Percentiles rank a stretch among this genome's conserved stretches.
Evolutionary conservation across 257 asterid genomes (phyloP).

Genomic region (Salvia splendens): DNA sequence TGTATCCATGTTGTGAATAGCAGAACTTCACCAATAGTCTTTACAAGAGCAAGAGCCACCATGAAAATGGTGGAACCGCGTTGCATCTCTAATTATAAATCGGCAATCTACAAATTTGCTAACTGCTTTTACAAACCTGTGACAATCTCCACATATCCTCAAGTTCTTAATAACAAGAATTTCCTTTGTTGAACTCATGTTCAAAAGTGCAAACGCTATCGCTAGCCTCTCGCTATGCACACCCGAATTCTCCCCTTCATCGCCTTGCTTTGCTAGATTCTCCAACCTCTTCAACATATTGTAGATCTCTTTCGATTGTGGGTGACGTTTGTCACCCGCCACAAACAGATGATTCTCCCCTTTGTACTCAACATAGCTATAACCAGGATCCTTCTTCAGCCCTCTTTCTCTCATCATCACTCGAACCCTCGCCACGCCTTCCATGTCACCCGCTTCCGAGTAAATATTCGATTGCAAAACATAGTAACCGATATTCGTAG

Average conservation of each 20-base stretch:
- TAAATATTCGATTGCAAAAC: slow-evolving; percentile 76
- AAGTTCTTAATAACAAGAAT: slow-evolving; percentile 78
- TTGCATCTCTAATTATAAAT: slow-evolving; percentile 83
- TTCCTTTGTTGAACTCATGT: slow-evolving; percentile 43
- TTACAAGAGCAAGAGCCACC: slow-evolving; percentile 84
- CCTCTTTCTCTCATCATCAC: slow-evolving; percentile 72
- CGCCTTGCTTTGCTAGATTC: slow-evolving; percentile 32
- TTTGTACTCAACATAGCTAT: slow-evolving; percentile 64
- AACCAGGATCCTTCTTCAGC: slow-evolving; percentile 82
- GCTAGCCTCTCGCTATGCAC: slow-evolving; percentile 90
- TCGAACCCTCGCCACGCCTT: slow-evolving; percentile 65
- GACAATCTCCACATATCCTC: slow-evolving; percentile 86
- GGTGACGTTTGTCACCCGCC: slow-evolving; percentile 73
- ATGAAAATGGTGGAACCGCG: slow-evolving; percentile 85
- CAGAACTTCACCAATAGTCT: slow-evolving; percentile 73
- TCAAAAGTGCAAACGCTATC: slow-evolving; percentile 70
- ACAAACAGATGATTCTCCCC: slow-evolving; percentile 70
- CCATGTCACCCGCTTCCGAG: slow-evolving; percentile 45
- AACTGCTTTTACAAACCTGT: slow-evolving; percentile 58
- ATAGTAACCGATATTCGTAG: slow-evolving; percentile 75
- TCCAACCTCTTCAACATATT: slow-evolving; percentile 55
- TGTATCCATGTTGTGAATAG: too few relatives aligned
- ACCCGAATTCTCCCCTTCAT: slow-evolving; percentile 25
- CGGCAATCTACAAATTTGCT: slow-evolving; percentile 51
- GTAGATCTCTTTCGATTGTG: slow-evolving; percentile 53